A percentile compares a stretch with the other conserved stretches of the same genome.
phyloP scores from a whole-genome alignment of 2,329 filamentous ascomycete species.

The Periglandula ipomoeae region DNA sequence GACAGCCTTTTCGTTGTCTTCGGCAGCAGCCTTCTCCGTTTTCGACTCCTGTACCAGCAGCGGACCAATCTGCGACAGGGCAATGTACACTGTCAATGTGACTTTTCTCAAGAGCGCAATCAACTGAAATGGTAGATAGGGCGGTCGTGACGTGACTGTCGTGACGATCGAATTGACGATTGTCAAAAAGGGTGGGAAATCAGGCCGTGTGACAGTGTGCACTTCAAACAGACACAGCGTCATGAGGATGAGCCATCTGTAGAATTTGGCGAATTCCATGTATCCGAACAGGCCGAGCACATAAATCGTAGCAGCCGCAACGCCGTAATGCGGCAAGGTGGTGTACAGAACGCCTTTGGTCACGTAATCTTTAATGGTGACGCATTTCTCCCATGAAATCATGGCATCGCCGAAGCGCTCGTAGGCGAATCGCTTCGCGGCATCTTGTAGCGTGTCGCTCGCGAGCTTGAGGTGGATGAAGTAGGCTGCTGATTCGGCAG shows the following conservation, averaged over 20 bases:
- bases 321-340: slow-evolving; percentile 52
- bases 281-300: slow-evolving; percentile 56
- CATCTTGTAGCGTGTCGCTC: slow-evolving; percentile 71
- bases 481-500: slow-evolving; percentile 28
- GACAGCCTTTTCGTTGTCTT: slow-evolving; percentile 38
- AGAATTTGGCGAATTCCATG: slow-evolving; percentile 57
- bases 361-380: slow-evolving; percentile 65
- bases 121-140: slow-evolving; percentile 79
- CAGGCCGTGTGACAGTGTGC: slow-evolving; percentile 44
- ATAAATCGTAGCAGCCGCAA: slow-evolving; percentile 49
- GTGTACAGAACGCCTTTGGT: slow-evolving; percentile 51
- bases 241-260: slow-evolving; percentile 51
- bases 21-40: slow-evolving; percentile 17
- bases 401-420: slow-evolving; percentile 77
- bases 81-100: slow-evolving; percentile 72
- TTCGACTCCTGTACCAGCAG: slow-evolving; percentile 39
- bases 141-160: slow-evolving; percentile 35
- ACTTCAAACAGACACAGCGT: slow-evolving; percentile 48
- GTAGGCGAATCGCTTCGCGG: slow-evolving; percentile 74
- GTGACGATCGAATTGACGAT: slow-evolving; percentile 36
- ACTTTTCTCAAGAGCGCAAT: slow-evolving; percentile 67
- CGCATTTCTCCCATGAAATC: slow-evolving; percentile 54
- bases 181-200: slow-evolving; percentile 36
- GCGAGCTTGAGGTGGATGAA: slow-evolving; percentile 81
- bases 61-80: slow-evolving; percentile 71